Evolutionary conservation across 345 rosid species (phyloP).

Genomic region (Clarkia xantiana): DNA sequence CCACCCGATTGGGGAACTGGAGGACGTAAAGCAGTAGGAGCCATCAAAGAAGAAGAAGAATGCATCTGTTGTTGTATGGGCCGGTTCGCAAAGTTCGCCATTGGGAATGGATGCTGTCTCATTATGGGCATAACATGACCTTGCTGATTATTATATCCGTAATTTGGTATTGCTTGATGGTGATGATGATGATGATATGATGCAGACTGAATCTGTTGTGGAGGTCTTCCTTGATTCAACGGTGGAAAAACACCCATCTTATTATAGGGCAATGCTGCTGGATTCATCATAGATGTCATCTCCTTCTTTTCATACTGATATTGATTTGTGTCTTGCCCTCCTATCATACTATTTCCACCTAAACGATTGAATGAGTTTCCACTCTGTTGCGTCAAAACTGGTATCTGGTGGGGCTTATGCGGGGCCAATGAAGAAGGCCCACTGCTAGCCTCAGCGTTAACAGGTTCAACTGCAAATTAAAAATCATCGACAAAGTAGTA

Average conservation of each 20-base stretch:
- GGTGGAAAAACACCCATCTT: slow-evolving; percentile 21
- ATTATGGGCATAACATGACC: slow-evolving; percentile 14
- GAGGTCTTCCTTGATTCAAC: slow-evolving; percentile 27
- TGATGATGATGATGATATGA: slow-evolving; percentile 42
- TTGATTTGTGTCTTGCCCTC: slow-evolving; percentile 35
- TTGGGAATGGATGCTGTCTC: slow-evolving; percentile 26
- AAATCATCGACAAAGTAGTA: slow-evolving; percentile 22
- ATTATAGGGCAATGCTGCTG: slow-evolving; percentile 15
- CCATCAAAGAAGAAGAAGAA: slow-evolving; percentile 44
- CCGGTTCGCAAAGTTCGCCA: slow-evolving; percentile 23
- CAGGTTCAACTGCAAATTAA: slow-evolving; percentile 6
- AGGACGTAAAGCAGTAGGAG: slow-evolving; percentile 36
- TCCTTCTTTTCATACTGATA: slow-evolving; percentile 34
- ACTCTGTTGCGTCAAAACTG: slow-evolving; percentile 26
- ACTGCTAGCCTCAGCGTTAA: slow-evolving; percentile 12
- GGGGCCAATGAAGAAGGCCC: slow-evolving; percentile 39
- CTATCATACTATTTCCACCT: slow-evolving; percentile 18
- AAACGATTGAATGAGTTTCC: slow-evolving; percentile 29
- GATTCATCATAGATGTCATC: slow-evolving; percentile 15
- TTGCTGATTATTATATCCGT: slow-evolving; percentile 36
- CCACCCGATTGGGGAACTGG: slow-evolving; percentile 31
- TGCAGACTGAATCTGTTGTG: slow-evolving; percentile 10
- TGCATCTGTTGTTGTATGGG: slow-evolving; percentile 32
- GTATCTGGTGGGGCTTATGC: slow-evolving; percentile 38
- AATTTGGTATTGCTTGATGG: slow-evolving; percentile 25